Base-by-base conservation (phyloP, 441 rosid genomes). In the Bruguiera hainesii region DNA sequence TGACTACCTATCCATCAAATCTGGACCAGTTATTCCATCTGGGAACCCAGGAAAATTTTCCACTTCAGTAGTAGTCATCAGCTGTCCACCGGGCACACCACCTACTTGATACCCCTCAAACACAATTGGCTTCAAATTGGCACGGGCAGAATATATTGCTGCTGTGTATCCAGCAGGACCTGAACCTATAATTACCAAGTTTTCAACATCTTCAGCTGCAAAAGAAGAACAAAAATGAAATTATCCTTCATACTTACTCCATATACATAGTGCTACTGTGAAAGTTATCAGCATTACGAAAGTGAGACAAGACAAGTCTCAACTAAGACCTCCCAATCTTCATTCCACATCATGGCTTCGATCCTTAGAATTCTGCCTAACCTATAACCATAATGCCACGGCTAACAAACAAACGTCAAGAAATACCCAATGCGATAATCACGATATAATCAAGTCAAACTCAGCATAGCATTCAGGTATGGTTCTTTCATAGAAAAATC, bases 121-220 rank as follows among this genome's bases (percentile, higher is more conserved):
- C n/a, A 94, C 97, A 37, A 94, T 82, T 37, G 99, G 99, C 76
- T 94, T 94, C 83, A 94, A 86, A 86, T 94, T 94, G 25, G 99
- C 99, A 51, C 99, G 88, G 57, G 97, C 99, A 2, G 99, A 98
- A 76, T 94, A 94, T 74, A 91, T 87, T 13, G 98, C 99, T 1
- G 99, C 98, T 1, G 98, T 91, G 75, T 91, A 95, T 52, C 99
- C 99, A 25, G 98, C 99, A 4, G 98, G 99, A 69, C 99, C 99
- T 1, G 99, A 95, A 49, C 98, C 99, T 65, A 95, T 79, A 31
- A 95, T 87, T 62, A 91, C 98, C 67, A 95, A 74, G 75, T 95
- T 95, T 83, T 95, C 98, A 16, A 91, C 87, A 65, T 80, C 84
- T 78, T 82, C 79, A 6, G 61, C 98, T 91, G 89, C 86, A 83